These are phyloP conservation scores for Juglanconis sp. DNA, from an alignment of 2,329 filamentous ascomycete genomes.

Conservation along the genomic window DNA sequence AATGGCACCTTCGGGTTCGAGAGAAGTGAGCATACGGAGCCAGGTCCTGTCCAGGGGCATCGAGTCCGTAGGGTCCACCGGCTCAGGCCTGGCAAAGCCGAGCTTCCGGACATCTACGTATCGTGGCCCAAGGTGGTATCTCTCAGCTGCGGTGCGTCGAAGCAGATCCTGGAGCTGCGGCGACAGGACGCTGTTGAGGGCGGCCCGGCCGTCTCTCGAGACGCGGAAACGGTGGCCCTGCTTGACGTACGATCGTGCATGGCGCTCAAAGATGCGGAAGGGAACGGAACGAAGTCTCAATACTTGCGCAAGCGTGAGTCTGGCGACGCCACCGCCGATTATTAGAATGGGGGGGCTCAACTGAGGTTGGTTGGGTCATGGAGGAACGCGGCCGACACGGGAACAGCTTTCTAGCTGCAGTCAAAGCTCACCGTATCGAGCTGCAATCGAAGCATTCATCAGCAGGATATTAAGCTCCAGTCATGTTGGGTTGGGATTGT, in stretches of 20 bases:
- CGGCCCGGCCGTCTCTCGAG: slow-evolving; percentile 23
- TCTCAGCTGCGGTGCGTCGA: slow-evolving; percentile 21
- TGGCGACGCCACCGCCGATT: slow-evolving; percentile 41
- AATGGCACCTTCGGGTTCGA: slow-evolving; percentile 26
- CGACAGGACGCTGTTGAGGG: slow-evolving; percentile 26
- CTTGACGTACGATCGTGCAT: slow-evolving; percentile 20
- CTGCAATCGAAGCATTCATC: background rate
- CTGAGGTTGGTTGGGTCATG: background rate
- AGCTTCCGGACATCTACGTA: slow-evolving; percentile 27
- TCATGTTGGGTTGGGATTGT: background rate
- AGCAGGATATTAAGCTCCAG: background rate
- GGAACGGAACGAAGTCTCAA: slow-evolving; percentile 27
- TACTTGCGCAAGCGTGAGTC: slow-evolving; percentile 36
- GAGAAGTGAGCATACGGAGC: slow-evolving; percentile 26
- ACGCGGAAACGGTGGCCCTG: slow-evolving; percentile 31
- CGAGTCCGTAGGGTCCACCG: slow-evolving; percentile 14
- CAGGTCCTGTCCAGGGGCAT: slow-evolving; percentile 29
- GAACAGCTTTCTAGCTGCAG: background rate
- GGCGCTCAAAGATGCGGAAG: slow-evolving; percentile 29
- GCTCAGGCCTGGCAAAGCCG: slow-evolving; percentile 20
- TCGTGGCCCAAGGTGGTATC: slow-evolving; percentile 22
- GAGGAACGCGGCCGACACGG: background rate
- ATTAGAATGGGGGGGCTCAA: slow-evolving; percentile 31
- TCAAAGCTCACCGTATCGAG: background rate
- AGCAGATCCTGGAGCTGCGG: slow-evolving; percentile 22